A percentile compares a stretch with the other conserved stretches of the same genome.
phyloP scores from a whole-genome alignment of 108 stramenopile species.

The Aurantiochytrium sp. region DNA sequence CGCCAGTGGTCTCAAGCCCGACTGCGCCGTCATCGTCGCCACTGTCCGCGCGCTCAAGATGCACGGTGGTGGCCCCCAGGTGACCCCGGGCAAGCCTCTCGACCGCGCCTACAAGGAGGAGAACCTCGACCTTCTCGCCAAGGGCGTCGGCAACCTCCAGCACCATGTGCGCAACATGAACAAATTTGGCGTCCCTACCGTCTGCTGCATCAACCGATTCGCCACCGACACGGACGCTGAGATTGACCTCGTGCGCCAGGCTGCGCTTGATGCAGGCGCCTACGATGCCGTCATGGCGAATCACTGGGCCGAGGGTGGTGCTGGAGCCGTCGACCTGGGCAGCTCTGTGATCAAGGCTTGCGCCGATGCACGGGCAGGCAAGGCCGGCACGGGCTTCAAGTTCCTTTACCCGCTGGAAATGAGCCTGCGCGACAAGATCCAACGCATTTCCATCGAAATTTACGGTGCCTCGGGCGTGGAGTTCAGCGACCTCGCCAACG shows the following conservation, averaged over 20 bases:
- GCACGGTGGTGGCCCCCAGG: constrained; percentile 95
- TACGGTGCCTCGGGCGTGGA: constrained; percentile 93
- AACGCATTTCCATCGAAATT: constrained; percentile 79
- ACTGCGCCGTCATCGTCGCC: constrained; percentile 91
- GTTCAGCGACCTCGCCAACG: constrained; percentile 72
- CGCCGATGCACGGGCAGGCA: constrained; percentile 7
- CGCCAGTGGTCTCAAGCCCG: constrained; percentile 72
- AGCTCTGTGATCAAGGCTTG: constrained; percentile 79
- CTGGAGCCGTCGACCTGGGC: constrained; percentile 82
- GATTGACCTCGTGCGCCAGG: constrained; percentile 72
- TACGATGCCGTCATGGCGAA: constrained; percentile 80
- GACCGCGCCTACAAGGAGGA: constrained; percentile 40
- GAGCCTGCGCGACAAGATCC: constrained; percentile 77
- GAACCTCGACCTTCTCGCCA: constrained; percentile 54
- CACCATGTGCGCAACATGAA: constrained; percentile 85
- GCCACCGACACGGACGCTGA: constrained; percentile 80
- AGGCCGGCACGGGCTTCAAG: constrained; percentile 51
- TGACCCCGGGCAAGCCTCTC: constrained; percentile 65
- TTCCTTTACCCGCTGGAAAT: constrained; percentile 76
- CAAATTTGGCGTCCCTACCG: constrained; percentile 88
- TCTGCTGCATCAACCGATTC: constrained; percentile 91
- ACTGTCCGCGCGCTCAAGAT: constrained; percentile 97
- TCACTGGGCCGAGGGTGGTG: constrained; percentile 94
- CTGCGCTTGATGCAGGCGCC: constrained; percentile 76
- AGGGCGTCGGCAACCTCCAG: constrained; percentile 75